A percentile compares a stretch with the other conserved stretches of the same genome.
Conservation (phyloP, 352 stramenopile species). For the Pythium myriotylum region DNA sequence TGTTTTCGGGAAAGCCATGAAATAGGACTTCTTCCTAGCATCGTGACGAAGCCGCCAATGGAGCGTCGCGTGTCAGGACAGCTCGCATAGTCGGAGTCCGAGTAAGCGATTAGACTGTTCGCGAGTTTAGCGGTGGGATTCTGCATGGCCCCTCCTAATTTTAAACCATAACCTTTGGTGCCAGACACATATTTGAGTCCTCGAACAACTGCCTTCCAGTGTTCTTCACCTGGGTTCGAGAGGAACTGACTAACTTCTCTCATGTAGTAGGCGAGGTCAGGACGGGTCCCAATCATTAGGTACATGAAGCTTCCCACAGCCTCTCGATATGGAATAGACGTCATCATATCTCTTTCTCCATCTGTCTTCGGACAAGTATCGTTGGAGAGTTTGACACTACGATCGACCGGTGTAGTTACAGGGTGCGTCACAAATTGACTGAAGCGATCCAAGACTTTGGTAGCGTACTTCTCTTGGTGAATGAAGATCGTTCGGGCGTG, state of each 20-base stretch:
- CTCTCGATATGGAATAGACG: background rate
- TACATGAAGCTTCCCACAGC: conserved; percentile 26
- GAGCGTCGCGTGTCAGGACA: no score
- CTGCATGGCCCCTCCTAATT: conserved; percentile 3
- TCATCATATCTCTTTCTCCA: background rate
- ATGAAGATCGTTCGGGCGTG: no score
- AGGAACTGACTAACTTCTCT: conserved; percentile 23
- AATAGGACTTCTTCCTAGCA: no score
- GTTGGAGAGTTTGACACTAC: no score
- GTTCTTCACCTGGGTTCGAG: conserved; percentile 11
- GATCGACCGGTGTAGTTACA: no score
- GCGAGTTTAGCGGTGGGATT: background rate
- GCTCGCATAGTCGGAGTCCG: no score
- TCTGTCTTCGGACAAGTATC: background rate
- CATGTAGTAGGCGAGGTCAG: conserved; percentile 13
- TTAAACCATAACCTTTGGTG: conserved; percentile 11
- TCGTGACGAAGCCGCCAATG: no score
- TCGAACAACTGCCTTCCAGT: conserved; percentile 21
- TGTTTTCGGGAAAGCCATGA: no score
- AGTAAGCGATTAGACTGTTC: no score
- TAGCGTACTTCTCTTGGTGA: background rate
- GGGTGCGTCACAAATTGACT: no score
- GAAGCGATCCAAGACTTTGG: background rate
- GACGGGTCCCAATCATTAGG: conserved; percentile 14
- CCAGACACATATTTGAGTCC: conserved; percentile 16